These are phyloP conservation scores for Penicillium robsamsonii DNA, from an alignment of 495 filamentous ascomycete genomes.

Conservation along the genomic window DNA sequence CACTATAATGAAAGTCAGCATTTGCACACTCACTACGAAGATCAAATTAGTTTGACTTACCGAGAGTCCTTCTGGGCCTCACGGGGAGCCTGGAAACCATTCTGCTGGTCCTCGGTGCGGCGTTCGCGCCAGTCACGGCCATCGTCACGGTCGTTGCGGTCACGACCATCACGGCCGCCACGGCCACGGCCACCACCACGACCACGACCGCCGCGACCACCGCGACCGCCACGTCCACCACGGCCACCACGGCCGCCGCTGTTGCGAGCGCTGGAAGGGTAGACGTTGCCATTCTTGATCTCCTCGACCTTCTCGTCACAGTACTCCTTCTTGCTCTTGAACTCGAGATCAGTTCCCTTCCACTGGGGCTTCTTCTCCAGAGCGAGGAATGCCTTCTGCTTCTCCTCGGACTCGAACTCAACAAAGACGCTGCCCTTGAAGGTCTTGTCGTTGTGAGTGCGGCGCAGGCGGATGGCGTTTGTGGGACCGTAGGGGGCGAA, in stretches of 20 bases:
- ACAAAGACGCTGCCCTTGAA: slow-evolving; percentile 98
- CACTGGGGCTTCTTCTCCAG: slow-evolving; percentile 79
- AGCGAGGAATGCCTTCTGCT: slow-evolving; percentile 71
- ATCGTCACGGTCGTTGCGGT: slow-evolving; percentile 55
- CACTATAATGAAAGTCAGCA: slow-evolving; percentile 28
- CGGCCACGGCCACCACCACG: slow-evolving; percentile 32
- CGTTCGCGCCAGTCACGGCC: slow-evolving; percentile 67
- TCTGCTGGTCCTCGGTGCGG: slow-evolving; percentile 62
- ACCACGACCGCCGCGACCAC: slow-evolving; percentile 32
- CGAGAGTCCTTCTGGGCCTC: slow-evolving; percentile 46
- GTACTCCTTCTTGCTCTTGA: slow-evolving; percentile 88
- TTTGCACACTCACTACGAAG: neutral
- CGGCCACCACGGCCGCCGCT: slow-evolving; percentile 31
- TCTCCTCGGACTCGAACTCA: slow-evolving; percentile 76
- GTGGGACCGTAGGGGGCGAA: slow-evolving; percentile 77
- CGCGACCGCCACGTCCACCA: slow-evolving; percentile 32
- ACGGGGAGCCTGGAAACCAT: slow-evolving; percentile 50
- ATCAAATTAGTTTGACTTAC: slow-evolving; percentile 26
- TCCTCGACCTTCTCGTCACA: slow-evolving; percentile 71
- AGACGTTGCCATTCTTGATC: slow-evolving; percentile 69
- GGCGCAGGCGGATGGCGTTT: slow-evolving; percentile 84
- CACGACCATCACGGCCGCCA: slow-evolving; percentile 23
- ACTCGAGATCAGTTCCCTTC: slow-evolving; percentile 66
- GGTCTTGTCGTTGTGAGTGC: slow-evolving; percentile 51
- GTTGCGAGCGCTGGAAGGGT: slow-evolving; percentile 46